Conservation (phyloP, 768 basidiomycete genomes). For the Rickenella mellea region DNA sequence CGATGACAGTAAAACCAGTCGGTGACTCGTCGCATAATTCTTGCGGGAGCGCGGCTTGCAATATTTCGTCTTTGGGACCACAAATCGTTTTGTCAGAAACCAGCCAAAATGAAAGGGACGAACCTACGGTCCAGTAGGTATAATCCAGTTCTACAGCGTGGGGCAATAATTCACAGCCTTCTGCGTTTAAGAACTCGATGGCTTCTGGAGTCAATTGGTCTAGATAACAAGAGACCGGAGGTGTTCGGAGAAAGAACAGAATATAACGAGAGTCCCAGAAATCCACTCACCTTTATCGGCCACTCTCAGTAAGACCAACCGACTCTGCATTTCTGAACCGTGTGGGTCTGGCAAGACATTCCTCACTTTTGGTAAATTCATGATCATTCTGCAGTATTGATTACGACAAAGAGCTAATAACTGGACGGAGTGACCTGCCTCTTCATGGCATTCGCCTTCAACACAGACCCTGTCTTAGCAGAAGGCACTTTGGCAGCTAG, state of each 20-base stretch:
- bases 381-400: slow-evolving; percentile 34
- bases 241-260: slow-evolving; percentile 1
- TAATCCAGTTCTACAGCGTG: slow-evolving; percentile 66
- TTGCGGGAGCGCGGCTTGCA: slow-evolving; percentile 75
- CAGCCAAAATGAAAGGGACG: slow-evolving; percentile 6
- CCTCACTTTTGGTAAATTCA: slow-evolving; percentile 62
- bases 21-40: slow-evolving; percentile 72
- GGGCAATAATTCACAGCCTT: slow-evolving; percentile 44
- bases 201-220: slow-evolving; percentile 56
- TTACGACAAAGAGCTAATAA: slow-evolving; percentile 5
- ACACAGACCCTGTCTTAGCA: slow-evolving; percentile 39
- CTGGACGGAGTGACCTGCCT: slow-evolving; percentile 29
- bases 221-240: slow-evolving; percentile 23
- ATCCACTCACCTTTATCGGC: slow-evolving; percentile 45
- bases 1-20: slow-evolving; percentile 77
- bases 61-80: slow-evolving; percentile 69
- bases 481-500: slow-evolving; percentile 60
- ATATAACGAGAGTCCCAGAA: slow-evolving; percentile 3
- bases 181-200: slow-evolving; percentile 42
- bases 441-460: slow-evolving; percentile 50
- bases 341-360: slow-evolving; percentile 45
- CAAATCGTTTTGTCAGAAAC: not conserved
- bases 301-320: slow-evolving; percentile 61
- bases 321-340: slow-evolving; percentile 32
- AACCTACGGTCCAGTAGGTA: slow-evolving; percentile 84